Percentiles rank a stretch among this genome's conserved stretches.
Evolutionary conservation across 2,329 filamentous ascomycete species (phyloP).

Genomic region (Ascochyta koolunga): DNA sequence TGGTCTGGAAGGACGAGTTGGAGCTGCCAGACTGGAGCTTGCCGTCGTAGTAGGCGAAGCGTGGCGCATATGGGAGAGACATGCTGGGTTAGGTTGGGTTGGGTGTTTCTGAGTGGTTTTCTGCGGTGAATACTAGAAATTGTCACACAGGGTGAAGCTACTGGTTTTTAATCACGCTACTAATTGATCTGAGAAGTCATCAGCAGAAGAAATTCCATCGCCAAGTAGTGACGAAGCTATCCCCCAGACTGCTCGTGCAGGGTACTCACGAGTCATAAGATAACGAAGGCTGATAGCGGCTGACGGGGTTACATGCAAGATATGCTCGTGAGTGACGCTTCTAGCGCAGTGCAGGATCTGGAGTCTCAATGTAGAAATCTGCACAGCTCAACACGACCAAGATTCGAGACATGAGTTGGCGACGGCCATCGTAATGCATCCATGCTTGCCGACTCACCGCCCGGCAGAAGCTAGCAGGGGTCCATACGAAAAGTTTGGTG

Average conservation of each 20-base stretch:
- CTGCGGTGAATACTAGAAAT: background rate
- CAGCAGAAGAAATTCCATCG: background rate
- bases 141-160: background rate
- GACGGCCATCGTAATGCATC: constrained; percentile 5
- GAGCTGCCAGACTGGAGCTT: constrained; percentile 66
- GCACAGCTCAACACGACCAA: background rate
- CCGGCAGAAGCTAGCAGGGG: constrained; percentile 21
- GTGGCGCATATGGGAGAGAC: constrained; percentile 55
- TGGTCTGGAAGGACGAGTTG: constrained; percentile 69
- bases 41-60: constrained; percentile 78
- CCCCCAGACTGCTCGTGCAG: background rate
- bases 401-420: constrained; percentile 10
- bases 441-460: constrained; percentile 27
- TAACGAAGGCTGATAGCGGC: constrained; percentile 6
- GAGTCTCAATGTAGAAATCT: constrained; percentile 7
- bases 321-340: background rate
- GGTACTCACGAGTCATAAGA: constrained; percentile 7
- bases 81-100: no score
- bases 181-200: background rate
- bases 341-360: background rate
- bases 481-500: constrained; percentile 5
- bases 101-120: background rate
- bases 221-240: constrained; percentile 5
- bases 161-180: background rate
- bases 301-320: constrained; percentile 1